Conservation (phyloP, 495 filamentous ascomycete genomes). For the Penicillium parvum region DNA sequence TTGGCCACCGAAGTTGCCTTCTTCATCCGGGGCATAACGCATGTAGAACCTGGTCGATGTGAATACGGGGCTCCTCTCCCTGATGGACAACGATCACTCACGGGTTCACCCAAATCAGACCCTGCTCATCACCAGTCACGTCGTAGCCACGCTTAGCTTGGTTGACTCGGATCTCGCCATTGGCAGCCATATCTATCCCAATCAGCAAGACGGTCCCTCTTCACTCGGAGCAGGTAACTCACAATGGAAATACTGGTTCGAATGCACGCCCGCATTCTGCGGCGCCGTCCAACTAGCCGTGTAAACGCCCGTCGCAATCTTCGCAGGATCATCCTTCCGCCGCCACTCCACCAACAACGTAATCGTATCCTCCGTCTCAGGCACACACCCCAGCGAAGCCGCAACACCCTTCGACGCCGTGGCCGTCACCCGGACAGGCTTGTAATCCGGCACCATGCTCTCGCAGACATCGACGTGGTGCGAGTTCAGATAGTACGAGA, state of each 20-base stretch:
- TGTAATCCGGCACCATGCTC: constrained; percentile 79
- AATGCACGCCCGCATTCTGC: constrained; percentile 85
- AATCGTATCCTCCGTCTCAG: constrained; percentile 87
- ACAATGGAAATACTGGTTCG: constrained; percentile 94
- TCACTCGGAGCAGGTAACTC: constrained; percentile 5
- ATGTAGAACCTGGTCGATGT: constrained; percentile 72
- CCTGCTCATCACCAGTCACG: constrained; percentile 73
- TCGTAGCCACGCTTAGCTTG: constrained; percentile 95
- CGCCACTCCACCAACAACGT: constrained; percentile 84
- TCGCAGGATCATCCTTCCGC: constrained; percentile 59
- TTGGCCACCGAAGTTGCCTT: constrained; percentile 90
- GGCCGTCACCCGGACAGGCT: constrained; percentile 73
- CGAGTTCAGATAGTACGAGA: constrained; percentile 91
- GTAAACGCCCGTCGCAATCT: constrained; percentile 83
- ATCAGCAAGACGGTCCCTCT: constrained; percentile 3
- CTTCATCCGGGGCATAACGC: constrained; percentile 91
- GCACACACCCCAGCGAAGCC: constrained; percentile 70
- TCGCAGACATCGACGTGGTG: constrained; percentile 91
- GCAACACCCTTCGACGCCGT: constrained; percentile 68
- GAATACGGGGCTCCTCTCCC: not conserved
- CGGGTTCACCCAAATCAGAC: constrained; percentile 81
- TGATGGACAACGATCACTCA: constrained; percentile 12
- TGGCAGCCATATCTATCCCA: constrained; percentile 61
- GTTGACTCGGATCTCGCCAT: constrained; percentile 83
- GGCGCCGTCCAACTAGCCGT: constrained; percentile 94